phyloP scores from a whole-genome alignment of 192 early-diverging fungal species.

The Gamsiella multidivaricata region DNA sequence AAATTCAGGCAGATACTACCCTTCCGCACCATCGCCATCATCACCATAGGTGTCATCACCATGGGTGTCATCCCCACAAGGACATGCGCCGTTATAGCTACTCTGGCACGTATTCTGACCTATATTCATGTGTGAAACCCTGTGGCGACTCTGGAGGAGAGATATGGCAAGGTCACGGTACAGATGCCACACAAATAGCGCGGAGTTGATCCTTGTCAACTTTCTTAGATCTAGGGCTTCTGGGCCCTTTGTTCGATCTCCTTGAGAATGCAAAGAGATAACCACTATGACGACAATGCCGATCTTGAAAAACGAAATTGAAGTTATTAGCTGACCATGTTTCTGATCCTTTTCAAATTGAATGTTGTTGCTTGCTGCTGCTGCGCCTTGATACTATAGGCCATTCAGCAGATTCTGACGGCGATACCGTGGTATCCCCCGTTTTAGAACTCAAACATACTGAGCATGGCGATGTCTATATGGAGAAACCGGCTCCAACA shows the following conservation, averaged over 20 bases:
- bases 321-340: neutral
- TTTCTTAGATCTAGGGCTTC: too few relatives aligned
- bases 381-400: conserved; percentile 8
- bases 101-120: conserved; percentile 15
- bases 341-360: neutral
- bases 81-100: conserved; percentile 27
- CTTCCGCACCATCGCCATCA: neutral
- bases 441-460: neutral
- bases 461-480: conserved; percentile 10
- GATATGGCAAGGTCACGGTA: too few relatives aligned
- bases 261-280: too few relatives aligned
- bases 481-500: conserved; percentile 35
- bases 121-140: too few relatives aligned
- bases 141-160: neutral
- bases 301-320: too few relatives aligned
- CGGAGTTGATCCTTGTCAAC: too few relatives aligned
- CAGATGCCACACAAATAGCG: too few relatives aligned
- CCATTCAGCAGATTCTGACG: conserved; percentile 48
- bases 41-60: neutral
- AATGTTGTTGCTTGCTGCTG: neutral
- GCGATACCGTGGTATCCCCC: conserved; percentile 43
- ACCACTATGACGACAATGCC: neutral
- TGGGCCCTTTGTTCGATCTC: too few relatives aligned
- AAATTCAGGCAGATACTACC: conserved; percentile 28
- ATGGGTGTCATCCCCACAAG: conserved; percentile 9